phyloP scores from a whole-genome alignment of 129 eudicot species.

The carrot (Daucus carota) region DNA sequence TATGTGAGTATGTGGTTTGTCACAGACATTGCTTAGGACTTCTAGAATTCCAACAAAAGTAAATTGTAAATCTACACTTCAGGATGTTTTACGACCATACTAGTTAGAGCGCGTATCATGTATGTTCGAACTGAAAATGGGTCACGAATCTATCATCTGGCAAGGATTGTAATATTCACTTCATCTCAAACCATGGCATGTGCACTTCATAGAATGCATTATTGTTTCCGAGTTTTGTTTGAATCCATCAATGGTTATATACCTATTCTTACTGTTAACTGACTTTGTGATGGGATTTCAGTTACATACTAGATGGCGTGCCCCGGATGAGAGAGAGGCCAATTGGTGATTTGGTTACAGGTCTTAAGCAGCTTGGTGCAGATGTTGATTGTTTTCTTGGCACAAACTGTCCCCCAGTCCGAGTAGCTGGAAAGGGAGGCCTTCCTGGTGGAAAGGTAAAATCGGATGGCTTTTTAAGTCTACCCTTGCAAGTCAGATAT shows the following conservation, averaged over 20 bases:
- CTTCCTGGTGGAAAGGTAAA: constrained; percentile 97
- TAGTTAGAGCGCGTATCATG: background rate
- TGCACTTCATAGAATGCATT: background rate
- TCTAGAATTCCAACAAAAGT: background rate
- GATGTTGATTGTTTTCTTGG: constrained; percentile 92
- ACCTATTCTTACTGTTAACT: constrained; percentile 8
- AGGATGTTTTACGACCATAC: background rate
- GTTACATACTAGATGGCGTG: constrained; percentile 92
- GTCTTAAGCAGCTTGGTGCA: constrained; percentile 97
- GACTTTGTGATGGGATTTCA: constrained; percentile 18
- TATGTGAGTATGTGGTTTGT: background rate
- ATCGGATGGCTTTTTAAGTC: constrained; percentile 11
- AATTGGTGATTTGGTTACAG: constrained; percentile 88
- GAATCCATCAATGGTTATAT: background rate
- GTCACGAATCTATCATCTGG: background rate
- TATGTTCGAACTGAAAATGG: background rate
- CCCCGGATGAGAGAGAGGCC: constrained; percentile 99
- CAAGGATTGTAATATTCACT: background rate
- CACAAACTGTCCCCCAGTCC: constrained; percentile 95
- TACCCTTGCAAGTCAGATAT: background rate
- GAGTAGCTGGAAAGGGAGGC: constrained; percentile 81
- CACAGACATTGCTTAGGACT: background rate
- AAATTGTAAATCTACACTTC: background rate
- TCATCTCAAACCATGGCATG: background rate
- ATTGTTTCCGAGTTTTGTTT: background rate